Conservation (phyloP, 306 rosid species). For the Quercus rubra region DNA sequence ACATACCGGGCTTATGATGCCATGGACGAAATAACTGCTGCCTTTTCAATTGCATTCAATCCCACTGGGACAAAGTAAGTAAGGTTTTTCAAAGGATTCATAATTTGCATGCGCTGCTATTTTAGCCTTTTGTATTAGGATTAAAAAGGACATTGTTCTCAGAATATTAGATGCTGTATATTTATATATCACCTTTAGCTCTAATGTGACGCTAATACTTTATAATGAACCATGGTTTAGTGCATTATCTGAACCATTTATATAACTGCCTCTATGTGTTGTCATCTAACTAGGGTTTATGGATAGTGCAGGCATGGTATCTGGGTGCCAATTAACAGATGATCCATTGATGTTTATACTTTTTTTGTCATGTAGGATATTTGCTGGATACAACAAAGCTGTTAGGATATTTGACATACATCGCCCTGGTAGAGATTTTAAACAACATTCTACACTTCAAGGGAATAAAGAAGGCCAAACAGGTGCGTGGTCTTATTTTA, state of each 20-base stretch:
- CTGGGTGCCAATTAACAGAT: constrained; percentile 1
- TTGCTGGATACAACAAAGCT: constrained; percentile 92
- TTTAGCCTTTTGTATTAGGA: neutral
- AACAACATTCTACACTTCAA: constrained; percentile 62
- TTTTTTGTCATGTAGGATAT: constrained; percentile 56
- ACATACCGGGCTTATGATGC: constrained; percentile 96
- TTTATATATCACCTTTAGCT: neutral
- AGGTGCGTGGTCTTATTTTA: constrained; percentile 39
- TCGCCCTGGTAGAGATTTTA: constrained; percentile 92
- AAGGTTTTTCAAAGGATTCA: neutral
- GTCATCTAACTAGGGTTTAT: constrained; percentile 11
- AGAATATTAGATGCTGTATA: neutral
- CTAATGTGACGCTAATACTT: neutral
- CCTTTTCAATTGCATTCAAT: constrained; percentile 88
- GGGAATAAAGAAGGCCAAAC: constrained; percentile 91
- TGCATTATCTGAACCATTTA: constrained; percentile 6
- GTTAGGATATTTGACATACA: constrained; percentile 92
- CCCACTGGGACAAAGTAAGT: constrained; percentile 86
- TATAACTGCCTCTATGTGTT: constrained; percentile 6
- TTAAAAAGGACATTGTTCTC: neutral
- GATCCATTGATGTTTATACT: neutral
- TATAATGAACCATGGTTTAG: neutral
- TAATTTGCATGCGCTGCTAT: neutral
- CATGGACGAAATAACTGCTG: constrained; percentile 91
- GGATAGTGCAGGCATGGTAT: neutral